phyloP scores from a whole-genome alignment of 1,139 yeast genomes.

The Wickerhamomyces sp. region DNA sequence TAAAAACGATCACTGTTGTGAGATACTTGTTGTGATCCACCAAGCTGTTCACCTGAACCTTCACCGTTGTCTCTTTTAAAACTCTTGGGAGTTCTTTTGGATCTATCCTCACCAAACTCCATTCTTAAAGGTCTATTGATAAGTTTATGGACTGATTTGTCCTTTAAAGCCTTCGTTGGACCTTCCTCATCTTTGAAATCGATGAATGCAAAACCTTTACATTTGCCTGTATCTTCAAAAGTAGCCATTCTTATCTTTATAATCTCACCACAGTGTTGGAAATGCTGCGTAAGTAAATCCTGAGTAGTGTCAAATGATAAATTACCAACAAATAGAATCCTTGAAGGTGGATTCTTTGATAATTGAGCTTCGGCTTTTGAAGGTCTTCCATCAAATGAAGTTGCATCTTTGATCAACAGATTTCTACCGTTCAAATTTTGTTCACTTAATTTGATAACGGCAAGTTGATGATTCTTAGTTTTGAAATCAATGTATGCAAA shows the following conservation, averaged over 20 bases:
- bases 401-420: constrained; percentile 74
- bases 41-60: constrained; percentile 5
- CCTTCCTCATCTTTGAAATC: constrained; percentile 80
- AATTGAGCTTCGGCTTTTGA: constrained; percentile 44
- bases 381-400: constrained; percentile 86
- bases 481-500: constrained; percentile 88
- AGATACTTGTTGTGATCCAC: too few species aligned
- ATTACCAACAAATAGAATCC: constrained; percentile 90
- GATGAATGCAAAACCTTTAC: constrained; percentile 93
- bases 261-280: constrained; percentile 73
- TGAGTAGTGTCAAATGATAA: constrained; percentile 90
- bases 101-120: constrained; percentile 94
- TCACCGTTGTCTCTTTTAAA: constrained; percentile 28
- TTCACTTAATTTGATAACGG: constrained; percentile 69
- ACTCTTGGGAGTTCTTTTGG: constrained; percentile 59
- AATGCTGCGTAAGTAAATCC: constrained; percentile 70
- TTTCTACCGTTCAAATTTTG: constrained; percentile 75
- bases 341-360: constrained; percentile 78
- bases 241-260: constrained; percentile 89
- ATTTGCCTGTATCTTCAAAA: constrained; percentile 90
- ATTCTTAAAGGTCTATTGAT: constrained; percentile 75
- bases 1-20: constrained; percentile 6
- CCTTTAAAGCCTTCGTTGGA: constrained; percentile 77
- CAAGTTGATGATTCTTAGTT: constrained; percentile 54
- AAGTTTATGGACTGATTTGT: constrained; percentile 60